These are phyloP conservation scores for Penicillium vulpinum DNA, from an alignment of 2,329 filamentous ascomycete genomes.

Conservation along the genomic window DNA sequence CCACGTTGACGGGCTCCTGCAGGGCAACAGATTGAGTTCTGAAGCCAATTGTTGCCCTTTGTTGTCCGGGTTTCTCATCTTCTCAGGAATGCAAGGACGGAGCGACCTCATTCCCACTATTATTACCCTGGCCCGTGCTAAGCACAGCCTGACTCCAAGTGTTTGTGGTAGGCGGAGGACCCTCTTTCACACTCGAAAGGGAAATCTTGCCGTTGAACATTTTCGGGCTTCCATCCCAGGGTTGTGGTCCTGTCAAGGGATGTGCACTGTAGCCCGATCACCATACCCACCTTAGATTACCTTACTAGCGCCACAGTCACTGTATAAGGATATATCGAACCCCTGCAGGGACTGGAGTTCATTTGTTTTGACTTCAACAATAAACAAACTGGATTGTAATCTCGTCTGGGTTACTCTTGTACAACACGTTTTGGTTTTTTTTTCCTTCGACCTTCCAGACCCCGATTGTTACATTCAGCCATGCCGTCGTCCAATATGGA, in stretches of 20 bases:
- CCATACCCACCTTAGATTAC: conserved; percentile 19
- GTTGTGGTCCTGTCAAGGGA: conserved; percentile 32
- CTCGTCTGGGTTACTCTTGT: conserved; percentile 23
- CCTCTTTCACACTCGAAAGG: conserved; percentile 30
- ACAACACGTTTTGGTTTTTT: conserved; percentile 26
- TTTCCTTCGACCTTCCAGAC: conserved; percentile 10
- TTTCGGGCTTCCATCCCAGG: conserved; percentile 21
- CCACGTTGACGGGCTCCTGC: conserved; percentile 37
- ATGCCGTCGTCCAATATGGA: conserved; percentile 35
- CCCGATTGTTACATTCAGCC: conserved; percentile 14
- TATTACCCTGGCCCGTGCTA: conserved; percentile 27
- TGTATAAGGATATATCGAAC: conserved; percentile 36
- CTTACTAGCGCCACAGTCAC: conserved; percentile 18
- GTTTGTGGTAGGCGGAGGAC: conserved; percentile 24
- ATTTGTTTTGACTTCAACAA: conserved; percentile 19
- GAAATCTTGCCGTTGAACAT: conserved; percentile 15
- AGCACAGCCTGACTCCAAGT: conserved; percentile 10
- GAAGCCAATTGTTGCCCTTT: conserved; percentile 27
- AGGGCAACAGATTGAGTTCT: conserved; percentile 21
- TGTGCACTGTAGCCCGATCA: conserved; percentile 23
- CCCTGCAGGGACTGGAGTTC: conserved; percentile 19
- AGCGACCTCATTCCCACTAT: conserved; percentile 27
- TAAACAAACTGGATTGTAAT: conserved; percentile 17
- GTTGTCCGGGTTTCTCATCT: conserved; percentile 24
- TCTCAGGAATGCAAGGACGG: conserved; percentile 43